Evolutionary conservation across 129 eudicot species (phyloP), one percentile per base, ranked within the genome.

Genomic region (Artemisia annua): DNA sequence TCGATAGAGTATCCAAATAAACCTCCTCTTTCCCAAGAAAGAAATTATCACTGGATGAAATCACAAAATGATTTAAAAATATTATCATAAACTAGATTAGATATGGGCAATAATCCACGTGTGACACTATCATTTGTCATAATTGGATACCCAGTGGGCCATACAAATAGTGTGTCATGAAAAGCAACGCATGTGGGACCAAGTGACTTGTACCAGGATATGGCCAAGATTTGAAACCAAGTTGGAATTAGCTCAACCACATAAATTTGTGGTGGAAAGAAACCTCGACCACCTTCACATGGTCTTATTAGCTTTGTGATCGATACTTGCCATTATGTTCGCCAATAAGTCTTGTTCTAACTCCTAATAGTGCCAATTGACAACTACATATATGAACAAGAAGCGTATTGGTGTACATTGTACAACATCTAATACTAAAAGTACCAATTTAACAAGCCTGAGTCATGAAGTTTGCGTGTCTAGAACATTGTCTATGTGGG

Each of bases 211-310:
- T 66, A 56, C 69, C 24, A 54, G 57, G 72, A 78, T 28, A 67
- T 72, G 68, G 82, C 83, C 79, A 73, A 66, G 75, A 67, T 73
- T 59, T 72, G 20, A 46, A 68, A 46, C 71, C 35, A 62, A 22
- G 8, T 52, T 82, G 44, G 81, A 52, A 19, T 22, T 66, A 32
- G 65, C 55, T 57, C 15, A 43, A 60, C 92, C 92, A 87, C 92
- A 79, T 62, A 43, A 71, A 75, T 73, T 59, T 65, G 87, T 75
- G 88, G 88, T 59, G 18, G 50, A 79, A 82, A 82, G 59, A 32
- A 68, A 32, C 56, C 70, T 77, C 73, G 77, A 81, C 74, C 78
- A 56, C 59, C 53, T 63, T 72, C 82, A 73, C 73, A 62, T 68
- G 79, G 61, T 48, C n/a, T n/a, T n/a, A 44, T 75, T 32, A 24